Conservation (phyloP, 495 filamentous ascomycete species). For the Neurospora terricola region DNA sequence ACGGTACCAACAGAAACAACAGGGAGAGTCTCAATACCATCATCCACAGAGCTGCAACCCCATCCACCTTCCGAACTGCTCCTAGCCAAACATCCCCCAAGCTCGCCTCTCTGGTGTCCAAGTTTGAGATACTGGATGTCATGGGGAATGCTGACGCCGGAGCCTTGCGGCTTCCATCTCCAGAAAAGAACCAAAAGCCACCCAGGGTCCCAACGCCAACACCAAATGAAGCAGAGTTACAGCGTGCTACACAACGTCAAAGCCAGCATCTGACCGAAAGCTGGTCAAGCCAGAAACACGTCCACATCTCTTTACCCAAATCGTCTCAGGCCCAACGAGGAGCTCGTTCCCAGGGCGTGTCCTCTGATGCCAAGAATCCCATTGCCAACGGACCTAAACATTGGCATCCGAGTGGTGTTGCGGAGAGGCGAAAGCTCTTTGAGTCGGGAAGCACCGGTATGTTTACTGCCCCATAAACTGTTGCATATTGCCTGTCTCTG, state of each 20-base stretch:
- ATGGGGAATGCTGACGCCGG: constrained; percentile 15
- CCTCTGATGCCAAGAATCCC: neutral
- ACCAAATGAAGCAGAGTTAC: constrained; percentile 1
- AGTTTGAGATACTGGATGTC: constrained; percentile 31
- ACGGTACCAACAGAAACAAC: neutral
- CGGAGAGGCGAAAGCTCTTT: constrained; percentile 21
- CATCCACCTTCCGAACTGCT: neutral
- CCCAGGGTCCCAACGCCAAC: neutral
- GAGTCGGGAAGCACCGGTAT: constrained; percentile 2
- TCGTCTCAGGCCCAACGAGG: neutral
- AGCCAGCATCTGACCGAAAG: neutral
- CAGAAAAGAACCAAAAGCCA: neutral
- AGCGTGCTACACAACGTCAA: neutral
- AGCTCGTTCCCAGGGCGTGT: neutral
- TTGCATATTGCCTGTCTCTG: neutral
- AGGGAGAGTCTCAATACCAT: neutral
- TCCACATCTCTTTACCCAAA: neutral
- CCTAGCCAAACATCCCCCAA: constrained; percentile 5
- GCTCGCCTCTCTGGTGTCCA: constrained; percentile 28
- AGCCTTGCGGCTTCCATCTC: neutral
- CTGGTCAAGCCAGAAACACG: neutral
- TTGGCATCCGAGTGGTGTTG: constrained; percentile 19
- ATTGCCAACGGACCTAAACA: neutral
- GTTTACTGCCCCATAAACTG: neutral
- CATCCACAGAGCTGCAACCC: constrained; percentile 5